Percentiles rank a stretch among this genome's conserved stretches.
Evolutionary conservation across 352 stramenopile species (phyloP).

Genomic region (Halophytophthora polymorphica): DNA sequence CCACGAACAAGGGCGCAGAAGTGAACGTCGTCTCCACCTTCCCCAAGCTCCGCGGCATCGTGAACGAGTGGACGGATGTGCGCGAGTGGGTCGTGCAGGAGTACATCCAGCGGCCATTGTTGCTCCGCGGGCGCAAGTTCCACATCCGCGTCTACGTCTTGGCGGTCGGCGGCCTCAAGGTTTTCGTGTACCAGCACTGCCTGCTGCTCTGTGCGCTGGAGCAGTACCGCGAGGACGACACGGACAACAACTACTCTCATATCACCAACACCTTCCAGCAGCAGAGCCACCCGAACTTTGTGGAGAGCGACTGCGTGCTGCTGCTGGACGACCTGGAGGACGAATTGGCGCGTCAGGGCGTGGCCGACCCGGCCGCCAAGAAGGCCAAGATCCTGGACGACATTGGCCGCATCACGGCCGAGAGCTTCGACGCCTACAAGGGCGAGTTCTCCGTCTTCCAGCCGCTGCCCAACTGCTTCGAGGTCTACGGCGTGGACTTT

Average conservation of each 20-base stretch:
- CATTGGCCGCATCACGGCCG: slow-evolving; percentile 55
- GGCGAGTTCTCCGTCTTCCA: slow-evolving; percentile 74
- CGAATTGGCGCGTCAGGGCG: slow-evolving; percentile 44
- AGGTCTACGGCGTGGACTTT: slow-evolving; percentile 78
- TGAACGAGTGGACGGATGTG: slow-evolving; percentile 67
- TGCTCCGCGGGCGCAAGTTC: slow-evolving; percentile 67
- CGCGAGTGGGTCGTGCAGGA: slow-evolving; percentile 65
- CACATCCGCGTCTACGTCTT: slow-evolving; percentile 68
- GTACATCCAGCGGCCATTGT: slow-evolving; percentile 49
- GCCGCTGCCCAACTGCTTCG: slow-evolving; percentile 67
- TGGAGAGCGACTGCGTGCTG: slow-evolving; percentile 67
- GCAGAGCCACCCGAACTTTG: slow-evolving; percentile 60
- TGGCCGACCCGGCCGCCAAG: slow-evolving; percentile 29
- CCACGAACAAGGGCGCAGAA: slow-evolving; percentile 71
- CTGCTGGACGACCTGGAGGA: slow-evolving; percentile 54
- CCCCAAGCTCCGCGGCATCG: slow-evolving; percentile 54
- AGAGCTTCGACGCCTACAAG: slow-evolving; percentile 71
- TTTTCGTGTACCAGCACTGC: slow-evolving; percentile 70
- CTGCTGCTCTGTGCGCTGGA: slow-evolving; percentile 56
- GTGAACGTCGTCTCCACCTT: slow-evolving; percentile 64
- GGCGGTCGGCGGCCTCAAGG: slow-evolving; percentile 50
- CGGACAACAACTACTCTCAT: slow-evolving; percentile 60
- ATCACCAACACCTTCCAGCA: slow-evolving; percentile 83
- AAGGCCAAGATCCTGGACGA: slow-evolving; percentile 58
- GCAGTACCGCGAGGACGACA: slow-evolving; percentile 40